Conservation (phyloP, 768 basidiomycete genomes). For the Sporobolomyces roseus region DNA sequence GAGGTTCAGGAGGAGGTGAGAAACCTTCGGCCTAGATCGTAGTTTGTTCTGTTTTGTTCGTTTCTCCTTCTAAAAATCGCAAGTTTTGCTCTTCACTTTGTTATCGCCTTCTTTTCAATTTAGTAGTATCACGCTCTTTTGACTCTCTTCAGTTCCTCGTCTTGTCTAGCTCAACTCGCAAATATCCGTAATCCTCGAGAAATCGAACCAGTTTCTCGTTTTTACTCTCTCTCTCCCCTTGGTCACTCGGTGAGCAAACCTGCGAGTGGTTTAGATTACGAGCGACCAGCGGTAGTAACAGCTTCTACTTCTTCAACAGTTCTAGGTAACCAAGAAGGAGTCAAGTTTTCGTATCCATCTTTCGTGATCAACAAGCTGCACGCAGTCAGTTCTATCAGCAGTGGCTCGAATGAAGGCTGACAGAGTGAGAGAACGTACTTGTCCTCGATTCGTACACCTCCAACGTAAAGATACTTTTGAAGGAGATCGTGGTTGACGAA, state of each 20-base stretch:
- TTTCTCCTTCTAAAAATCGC: too few species aligned
- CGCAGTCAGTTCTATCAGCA: background rate
- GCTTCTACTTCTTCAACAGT: constrained; percentile 77
- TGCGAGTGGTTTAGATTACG: background rate
- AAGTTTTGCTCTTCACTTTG: too few species aligned
- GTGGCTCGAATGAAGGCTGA: background rate
- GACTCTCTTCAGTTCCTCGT: too few species aligned
- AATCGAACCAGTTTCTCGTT: background rate
- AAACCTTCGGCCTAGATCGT: background rate
- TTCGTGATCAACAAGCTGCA: constrained; percentile 65
- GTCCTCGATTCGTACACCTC: constrained; percentile 92
- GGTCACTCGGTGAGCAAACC: too few species aligned
- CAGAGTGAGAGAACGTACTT: constrained; percentile 47
- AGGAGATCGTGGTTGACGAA: constrained; percentile 69
- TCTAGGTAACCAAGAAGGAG: constrained; percentile 64
- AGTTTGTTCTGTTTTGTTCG: too few species aligned
- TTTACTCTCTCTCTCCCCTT: background rate
- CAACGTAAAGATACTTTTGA: constrained; percentile 69
- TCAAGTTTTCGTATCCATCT: constrained; percentile 75
- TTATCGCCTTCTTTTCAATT: too few species aligned
- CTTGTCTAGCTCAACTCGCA: too few species aligned
- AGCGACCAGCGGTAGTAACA: constrained; percentile 49
- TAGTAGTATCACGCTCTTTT: too few species aligned
- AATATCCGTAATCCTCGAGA: too few species aligned
- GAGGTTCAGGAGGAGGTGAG: background rate